These are phyloP conservation scores for Brassica nigra DNA, from an alignment of 345 rosid genomes.

Conservation along the genomic window DNA sequence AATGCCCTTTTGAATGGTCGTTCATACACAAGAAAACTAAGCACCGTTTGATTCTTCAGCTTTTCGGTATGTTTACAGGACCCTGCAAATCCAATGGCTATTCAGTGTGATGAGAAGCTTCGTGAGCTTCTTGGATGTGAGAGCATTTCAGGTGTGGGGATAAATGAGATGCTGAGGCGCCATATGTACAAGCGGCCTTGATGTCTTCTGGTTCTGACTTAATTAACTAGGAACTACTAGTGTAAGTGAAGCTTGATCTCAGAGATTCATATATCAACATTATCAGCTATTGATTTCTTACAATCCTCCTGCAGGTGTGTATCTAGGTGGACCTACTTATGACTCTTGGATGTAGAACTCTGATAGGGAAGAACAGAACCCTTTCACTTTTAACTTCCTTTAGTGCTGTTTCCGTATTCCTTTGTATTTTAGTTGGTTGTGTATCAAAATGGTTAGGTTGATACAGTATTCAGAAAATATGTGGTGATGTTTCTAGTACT, in stretches of 20 bases:
- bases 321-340: conserved; percentile 39
- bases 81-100: conserved; percentile 76
- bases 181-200: conserved; percentile 70
- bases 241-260: conserved; percentile 23
- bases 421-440: conserved; percentile 38
- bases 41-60: neutral
- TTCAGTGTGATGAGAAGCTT: conserved; percentile 77
- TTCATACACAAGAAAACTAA: conserved; percentile 11
- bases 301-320: conserved; percentile 54
- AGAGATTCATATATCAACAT: neutral
- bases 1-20: neutral
- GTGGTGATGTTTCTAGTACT: conserved; percentile 41
- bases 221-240: conserved; percentile 43
- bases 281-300: neutral
- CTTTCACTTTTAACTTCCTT: conserved; percentile 30
- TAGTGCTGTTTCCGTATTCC: conserved; percentile 35
- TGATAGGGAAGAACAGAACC: conserved; percentile 48
- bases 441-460: conserved; percentile 54
- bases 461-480: conserved; percentile 33
- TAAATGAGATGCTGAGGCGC: conserved; percentile 68
- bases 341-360: conserved; percentile 38
- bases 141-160: conserved; percentile 84
- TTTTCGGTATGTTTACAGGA: conserved; percentile 49
- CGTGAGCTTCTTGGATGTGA: conserved; percentile 85
- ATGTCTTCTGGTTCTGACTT: conserved; percentile 47